Percentiles rank a stretch among this genome's conserved stretches.
Conservation (phyloP, 352 stramenopile species). For the Peronospora farinosa region DNA sequence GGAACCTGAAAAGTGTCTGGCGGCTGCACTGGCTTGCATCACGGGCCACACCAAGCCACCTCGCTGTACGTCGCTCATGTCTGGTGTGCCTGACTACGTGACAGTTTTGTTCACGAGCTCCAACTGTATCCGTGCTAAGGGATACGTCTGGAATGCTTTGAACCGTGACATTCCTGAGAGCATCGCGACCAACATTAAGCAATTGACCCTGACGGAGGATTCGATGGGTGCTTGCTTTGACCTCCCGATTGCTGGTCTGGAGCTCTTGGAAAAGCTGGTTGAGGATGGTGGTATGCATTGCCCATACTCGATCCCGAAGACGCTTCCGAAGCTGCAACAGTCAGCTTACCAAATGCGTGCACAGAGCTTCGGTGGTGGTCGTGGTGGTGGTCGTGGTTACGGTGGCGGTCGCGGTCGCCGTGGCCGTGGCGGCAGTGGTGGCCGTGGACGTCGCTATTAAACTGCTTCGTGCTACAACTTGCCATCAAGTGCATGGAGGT, state of each 20-base stretch:
- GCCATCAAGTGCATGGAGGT: constrained; percentile 9
- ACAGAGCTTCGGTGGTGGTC: constrained; percentile 35
- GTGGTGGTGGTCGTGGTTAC: constrained; percentile 37
- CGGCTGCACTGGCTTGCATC: constrained; percentile 82
- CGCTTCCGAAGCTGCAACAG: constrained; percentile 72
- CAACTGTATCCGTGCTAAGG: constrained; percentile 80
- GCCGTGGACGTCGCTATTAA: constrained; percentile 31
- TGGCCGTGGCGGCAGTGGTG: constrained; percentile 31
- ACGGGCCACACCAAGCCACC: constrained; percentile 85
- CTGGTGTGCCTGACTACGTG: constrained; percentile 84
- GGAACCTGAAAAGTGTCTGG: constrained; percentile 59
- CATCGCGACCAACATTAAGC: constrained; percentile 77
- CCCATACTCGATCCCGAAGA: constrained; percentile 75
- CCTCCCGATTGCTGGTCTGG: constrained; percentile 59
- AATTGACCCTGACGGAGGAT: constrained; percentile 87
- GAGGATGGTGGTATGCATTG: constrained; percentile 49
- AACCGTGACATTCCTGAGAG: constrained; percentile 80
- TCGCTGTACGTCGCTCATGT: constrained; percentile 82
- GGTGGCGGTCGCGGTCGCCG: constrained; percentile 30
- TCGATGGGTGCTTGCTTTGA: constrained; percentile 89
- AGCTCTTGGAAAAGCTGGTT: constrained; percentile 68
- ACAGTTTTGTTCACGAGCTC: constrained; percentile 83
- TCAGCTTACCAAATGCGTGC: constrained; percentile 45
- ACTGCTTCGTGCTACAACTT: constrained; percentile 10
- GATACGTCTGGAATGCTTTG: constrained; percentile 90